Percentiles rank a stretch among this genome's conserved stretches.
Evolutionary conservation across 164 flowering plant species (phyloP).

Genomic region (Echeveria elegans): DNA sequence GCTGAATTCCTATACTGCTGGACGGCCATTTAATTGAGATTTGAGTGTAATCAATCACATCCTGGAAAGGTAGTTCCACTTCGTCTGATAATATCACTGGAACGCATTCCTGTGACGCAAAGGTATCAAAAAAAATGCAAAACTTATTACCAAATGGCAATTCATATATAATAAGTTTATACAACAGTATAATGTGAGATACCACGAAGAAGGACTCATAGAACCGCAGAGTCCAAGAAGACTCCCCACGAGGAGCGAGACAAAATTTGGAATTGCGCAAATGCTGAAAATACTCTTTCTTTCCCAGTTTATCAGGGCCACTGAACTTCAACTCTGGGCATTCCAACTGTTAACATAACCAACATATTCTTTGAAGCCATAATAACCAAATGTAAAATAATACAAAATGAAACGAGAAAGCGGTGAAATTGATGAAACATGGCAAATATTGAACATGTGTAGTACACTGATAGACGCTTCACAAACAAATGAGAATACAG

Average conservation of each 20-base stretch:
- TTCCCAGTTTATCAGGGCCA: slow-evolving; percentile 77
- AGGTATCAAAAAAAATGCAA: not conserved
- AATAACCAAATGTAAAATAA: not conserved
- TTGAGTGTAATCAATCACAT: slow-evolving; percentile 71
- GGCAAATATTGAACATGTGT: not conserved
- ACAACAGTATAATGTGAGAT: slow-evolving; percentile 11
- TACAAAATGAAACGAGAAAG: not conserved
- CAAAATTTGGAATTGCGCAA: slow-evolving; percentile 92
- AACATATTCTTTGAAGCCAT: slow-evolving; percentile 18
- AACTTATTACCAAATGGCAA: not conserved
- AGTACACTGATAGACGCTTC: not conserved
- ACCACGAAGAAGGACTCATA: slow-evolving; percentile 97
- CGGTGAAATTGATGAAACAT: too few species aligned
- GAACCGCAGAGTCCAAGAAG: slow-evolving; percentile 97
- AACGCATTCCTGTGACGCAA: slow-evolving; percentile 69
- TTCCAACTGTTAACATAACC: slow-evolving; percentile 78
- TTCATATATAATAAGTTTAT: not conserved
- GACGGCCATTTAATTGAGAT: slow-evolving; percentile 96
- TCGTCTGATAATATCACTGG: slow-evolving; percentile 92
- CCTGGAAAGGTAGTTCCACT: slow-evolving; percentile 83
- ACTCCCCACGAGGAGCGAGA: slow-evolving; percentile 94
- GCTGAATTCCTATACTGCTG: slow-evolving; percentile 52
- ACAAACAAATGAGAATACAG: not conserved
- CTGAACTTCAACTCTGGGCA: slow-evolving; percentile 88
- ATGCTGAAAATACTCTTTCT: slow-evolving; percentile 71